These are phyloP conservation scores for Claviceps monticola DNA, from an alignment of 2,329 filamentous ascomycete genomes.

Conservation along the genomic window DNA sequence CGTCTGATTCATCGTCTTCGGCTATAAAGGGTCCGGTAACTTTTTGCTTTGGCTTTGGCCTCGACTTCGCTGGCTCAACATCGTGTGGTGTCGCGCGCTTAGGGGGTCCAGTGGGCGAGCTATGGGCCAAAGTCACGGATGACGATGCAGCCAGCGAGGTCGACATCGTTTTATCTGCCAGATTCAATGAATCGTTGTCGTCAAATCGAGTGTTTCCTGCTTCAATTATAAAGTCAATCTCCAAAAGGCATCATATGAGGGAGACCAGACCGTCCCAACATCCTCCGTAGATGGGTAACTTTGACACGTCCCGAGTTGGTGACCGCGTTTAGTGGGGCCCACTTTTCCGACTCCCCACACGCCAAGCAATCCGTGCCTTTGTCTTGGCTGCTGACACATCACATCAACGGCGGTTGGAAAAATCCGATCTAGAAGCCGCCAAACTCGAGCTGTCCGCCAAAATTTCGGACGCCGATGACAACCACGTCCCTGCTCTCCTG, in stretches of 20 bases:
- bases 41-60: constrained; percentile 22
- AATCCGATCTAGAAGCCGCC: constrained; percentile 13
- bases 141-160: constrained; percentile 47
- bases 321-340: constrained; percentile 16
- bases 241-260: no score
- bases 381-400: not conserved
- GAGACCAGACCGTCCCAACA: not conserved
- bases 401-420: constrained; percentile 10
- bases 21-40: constrained; percentile 24
- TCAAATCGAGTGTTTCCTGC: not conserved
- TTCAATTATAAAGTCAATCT: no score
- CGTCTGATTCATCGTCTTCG: constrained; percentile 21
- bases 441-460: constrained; percentile 13
- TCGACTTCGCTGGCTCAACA: constrained; percentile 20
- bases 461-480: constrained; percentile 14
- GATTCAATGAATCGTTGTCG: not conserved
- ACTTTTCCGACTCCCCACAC: constrained; percentile 3
- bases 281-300: not conserved
- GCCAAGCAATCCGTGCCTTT: no score
- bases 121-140: constrained; percentile 40
- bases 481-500: constrained; percentile 1
- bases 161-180: not conserved
- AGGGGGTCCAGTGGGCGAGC: constrained; percentile 24
- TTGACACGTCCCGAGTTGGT: constrained; percentile 4
- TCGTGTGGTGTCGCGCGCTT: constrained; percentile 25